Evolutionary conservation across 1,284 basidiomycete genomes (phyloP).

Genomic region (Ceratobasidium sp.): DNA sequence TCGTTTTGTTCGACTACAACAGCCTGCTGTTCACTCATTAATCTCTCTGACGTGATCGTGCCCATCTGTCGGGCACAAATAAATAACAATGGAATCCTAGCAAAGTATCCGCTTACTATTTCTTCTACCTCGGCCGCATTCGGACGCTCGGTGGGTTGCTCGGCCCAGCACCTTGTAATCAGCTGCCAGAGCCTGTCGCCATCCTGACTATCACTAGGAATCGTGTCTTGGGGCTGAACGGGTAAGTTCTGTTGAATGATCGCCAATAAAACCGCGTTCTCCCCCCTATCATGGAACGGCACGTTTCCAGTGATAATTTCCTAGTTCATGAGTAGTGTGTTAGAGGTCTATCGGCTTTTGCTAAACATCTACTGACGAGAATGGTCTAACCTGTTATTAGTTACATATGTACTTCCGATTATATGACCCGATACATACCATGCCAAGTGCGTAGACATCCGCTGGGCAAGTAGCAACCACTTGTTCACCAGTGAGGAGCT

Average conservation of each 20-base stretch:
- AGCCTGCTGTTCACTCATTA: no score
- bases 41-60: no score
- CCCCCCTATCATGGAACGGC: background rate
- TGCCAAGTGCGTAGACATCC: constrained; percentile 15
- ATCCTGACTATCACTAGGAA: background rate
- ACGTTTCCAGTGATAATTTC: background rate
- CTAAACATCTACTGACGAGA: background rate
- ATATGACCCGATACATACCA: background rate
- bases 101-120: background rate
- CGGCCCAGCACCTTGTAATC: background rate
- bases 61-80: no score
- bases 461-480: background rate
- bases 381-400: background rate
- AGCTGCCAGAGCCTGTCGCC: constrained; percentile 2
- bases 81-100: no score
- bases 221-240: background rate
- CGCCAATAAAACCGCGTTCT: background rate
- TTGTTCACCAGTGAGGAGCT: background rate
- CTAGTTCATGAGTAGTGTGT: background rate
- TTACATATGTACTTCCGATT: background rate
- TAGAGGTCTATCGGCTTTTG: background rate
- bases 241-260: background rate
- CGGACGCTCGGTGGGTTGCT: background rate
- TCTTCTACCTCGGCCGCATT: background rate
- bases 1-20: no score